Percentiles rank a stretch among this genome's conserved stretches.
phyloP scores from a whole-genome alignment of 73 alveolate genomes.

The Paramecium primaurelia region DNA sequence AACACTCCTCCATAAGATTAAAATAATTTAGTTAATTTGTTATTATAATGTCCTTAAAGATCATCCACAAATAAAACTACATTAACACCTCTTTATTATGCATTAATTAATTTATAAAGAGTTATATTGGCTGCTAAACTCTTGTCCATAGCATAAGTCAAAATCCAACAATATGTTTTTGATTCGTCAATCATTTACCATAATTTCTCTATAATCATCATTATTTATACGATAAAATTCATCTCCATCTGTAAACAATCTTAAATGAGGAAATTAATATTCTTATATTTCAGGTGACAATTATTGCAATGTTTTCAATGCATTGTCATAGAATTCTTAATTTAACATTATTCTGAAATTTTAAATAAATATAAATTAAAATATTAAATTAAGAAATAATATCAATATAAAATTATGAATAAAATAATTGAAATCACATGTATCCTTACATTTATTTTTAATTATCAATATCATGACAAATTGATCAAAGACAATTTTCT shows the following conservation, averaged over 20 bases:
- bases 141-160: conserved; percentile 45
- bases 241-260: conserved; percentile 4
- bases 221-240: neutral
- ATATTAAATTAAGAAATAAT: too few species aligned
- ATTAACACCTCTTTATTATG: conserved; percentile 19
- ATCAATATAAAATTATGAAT: neutral
- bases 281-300: neutral
- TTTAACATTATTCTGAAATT: neutral
- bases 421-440: neutral
- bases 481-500: too few species aligned
- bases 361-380: neutral
- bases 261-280: neutral
- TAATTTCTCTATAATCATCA: neutral
- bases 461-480: too few species aligned
- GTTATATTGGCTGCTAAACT: conserved; percentile 34
- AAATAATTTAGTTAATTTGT: too few species aligned
- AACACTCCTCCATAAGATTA: neutral
- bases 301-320: neutral
- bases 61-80: conserved; percentile 33
- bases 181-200: conserved; percentile 36
- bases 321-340: neutral
- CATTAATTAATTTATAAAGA: conserved; percentile 6
- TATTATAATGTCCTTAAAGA: neutral
- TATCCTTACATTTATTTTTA: neutral
- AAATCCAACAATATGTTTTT: conserved; percentile 2